Evolutionary conservation across 345 rosid genomes (phyloP), one percentile per base, ranked within the genome.

Genomic region (Mercurialis annua): DNA sequence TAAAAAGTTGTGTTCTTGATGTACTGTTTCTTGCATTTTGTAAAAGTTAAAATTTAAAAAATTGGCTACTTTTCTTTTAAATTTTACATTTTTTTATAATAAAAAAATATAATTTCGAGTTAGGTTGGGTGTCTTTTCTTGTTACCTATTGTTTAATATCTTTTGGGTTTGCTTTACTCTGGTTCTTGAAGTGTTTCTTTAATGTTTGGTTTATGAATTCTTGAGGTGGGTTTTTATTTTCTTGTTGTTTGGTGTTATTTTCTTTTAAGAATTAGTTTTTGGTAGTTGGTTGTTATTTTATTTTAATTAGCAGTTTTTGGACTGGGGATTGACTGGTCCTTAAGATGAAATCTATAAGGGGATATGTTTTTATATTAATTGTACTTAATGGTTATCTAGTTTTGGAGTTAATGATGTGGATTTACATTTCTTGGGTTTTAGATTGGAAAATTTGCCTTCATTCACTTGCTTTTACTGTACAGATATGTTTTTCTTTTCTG

Each of bases 91-190:
- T 23, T 61, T 55, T 47, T 15, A 14, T 12, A 15, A 29, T 29
- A 0, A 29, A 4, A 16, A 17, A 16, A 17, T 15, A 48, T 48
- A 48, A 1, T 15, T 27, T 17, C 62, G 24, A 36, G 64, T 30
- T 60, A 46, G 71, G 56, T 67, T 58, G 18, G 33, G 38, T 52
- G 42, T 60, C 69, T 73, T 60, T 52, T 53, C 64, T 0, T 46
- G n/a, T 30, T 15, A 4, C 1, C 18, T 26, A 12, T 21, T 0
- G 23, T 46, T 47, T 18, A 12, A 16, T 27, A 0, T 43, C 30
- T 42, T 40, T n/a, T 21, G 1, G 11, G 29, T 10, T 14, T 63
- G 27, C 11, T 40, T 10, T 12, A 18, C 48, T 61, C 33, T 21
- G 55, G 9, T 46, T 63, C 34, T 30, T 63, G 24, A 7, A 47